Percentiles rank a stretch among this genome's conserved stretches.
These are phyloP conservation scores for Pisolithus orientalis DNA, from an alignment of 768 basidiomycete species.

Conservation along the genomic window DNA sequence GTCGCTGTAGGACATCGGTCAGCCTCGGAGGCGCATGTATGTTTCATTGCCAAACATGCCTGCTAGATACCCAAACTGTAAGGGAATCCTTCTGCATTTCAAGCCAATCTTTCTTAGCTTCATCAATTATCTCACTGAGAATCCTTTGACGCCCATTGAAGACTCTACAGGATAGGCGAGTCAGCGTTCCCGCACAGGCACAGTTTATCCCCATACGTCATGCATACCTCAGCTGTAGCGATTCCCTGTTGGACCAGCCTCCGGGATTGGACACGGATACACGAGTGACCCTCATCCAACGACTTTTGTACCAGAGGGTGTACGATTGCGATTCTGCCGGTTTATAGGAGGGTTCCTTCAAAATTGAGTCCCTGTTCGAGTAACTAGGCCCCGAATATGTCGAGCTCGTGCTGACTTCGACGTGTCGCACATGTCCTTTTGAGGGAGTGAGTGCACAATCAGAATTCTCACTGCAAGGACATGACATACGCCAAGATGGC, in stretches of 20 bases:
- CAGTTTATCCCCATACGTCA: neutral
- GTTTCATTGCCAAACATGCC: conserved; percentile 17
- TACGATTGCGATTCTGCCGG: conserved; percentile 29
- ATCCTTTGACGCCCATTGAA: conserved; percentile 39
- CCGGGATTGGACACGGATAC: conserved; percentile 12
- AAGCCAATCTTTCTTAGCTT: conserved; percentile 47
- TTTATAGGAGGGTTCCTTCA: conserved; percentile 30
- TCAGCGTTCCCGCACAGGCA: neutral
- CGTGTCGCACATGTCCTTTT: conserved; percentile 37
- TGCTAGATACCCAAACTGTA: conserved; percentile 45
- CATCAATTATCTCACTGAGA: conserved; percentile 47
- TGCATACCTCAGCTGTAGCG: conserved; percentile 17
- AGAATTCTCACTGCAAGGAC: conserved; percentile 11
- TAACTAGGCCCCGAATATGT: conserved; percentile 7
- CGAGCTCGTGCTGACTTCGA: conserved; percentile 43
- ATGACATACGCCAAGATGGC: conserved; percentile 53
- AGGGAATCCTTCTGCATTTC: conserved; percentile 47
- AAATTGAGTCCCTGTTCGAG: conserved; percentile 16
- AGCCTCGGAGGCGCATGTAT: too few species aligned
- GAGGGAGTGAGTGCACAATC: neutral
- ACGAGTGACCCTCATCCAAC: conserved; percentile 25
- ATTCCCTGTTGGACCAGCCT: conserved; percentile 17
- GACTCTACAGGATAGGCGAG: conserved; percentile 33
- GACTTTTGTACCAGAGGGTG: conserved; percentile 28
- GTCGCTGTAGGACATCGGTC: too few species aligned